Evolutionary conservation across 2,329 filamentous ascomycete genomes (phyloP).

Genomic region (Diaporthe destruens): DNA sequence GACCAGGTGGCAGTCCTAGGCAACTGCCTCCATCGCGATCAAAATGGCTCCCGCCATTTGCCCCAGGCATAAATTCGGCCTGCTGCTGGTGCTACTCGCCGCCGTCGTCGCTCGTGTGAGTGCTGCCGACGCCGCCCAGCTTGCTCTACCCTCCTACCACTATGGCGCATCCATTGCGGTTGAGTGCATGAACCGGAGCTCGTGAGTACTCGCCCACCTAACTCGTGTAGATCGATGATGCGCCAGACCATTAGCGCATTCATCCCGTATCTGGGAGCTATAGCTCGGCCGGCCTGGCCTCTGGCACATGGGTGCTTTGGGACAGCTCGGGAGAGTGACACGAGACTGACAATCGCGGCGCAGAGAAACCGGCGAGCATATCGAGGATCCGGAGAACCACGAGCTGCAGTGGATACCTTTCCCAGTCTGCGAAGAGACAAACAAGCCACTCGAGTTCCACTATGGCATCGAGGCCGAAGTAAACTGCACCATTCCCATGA

Average conservation of each 20-base stretch:
- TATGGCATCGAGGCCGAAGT: conserved; percentile 87
- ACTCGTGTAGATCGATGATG: not conserved
- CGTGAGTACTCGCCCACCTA: conserved; percentile 62
- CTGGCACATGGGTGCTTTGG: not conserved
- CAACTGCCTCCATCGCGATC: conserved; percentile 35
- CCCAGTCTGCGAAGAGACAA: conserved; percentile 89
- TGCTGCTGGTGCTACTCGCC: conserved; percentile 38
- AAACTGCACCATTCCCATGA: conserved; percentile 85
- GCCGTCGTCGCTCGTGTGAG: conserved; percentile 5
- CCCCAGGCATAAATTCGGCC: conserved; percentile 22
- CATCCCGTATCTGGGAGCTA: not conserved
- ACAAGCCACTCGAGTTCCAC: conserved; percentile 82
- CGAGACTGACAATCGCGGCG: conserved; percentile 21
- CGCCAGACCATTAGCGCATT: conserved; percentile 9
- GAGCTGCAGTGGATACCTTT: conserved; percentile 95
- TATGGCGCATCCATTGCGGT: conserved; percentile 77
- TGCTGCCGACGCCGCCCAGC: conserved; percentile 50
- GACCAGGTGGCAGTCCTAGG: conserved; percentile 22
- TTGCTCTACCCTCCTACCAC: conserved; percentile 70
- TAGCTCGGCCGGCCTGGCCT: not conserved
- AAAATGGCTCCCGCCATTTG: conserved; percentile 26
- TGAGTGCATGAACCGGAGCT: conserved; percentile 80
- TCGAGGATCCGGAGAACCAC: conserved; percentile 78
- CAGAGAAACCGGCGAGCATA: conserved; percentile 90
- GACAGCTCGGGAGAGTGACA: not conserved